These are phyloP conservation scores for Candida boidinii DNA, from an alignment of 805 yeast genomes.

Conservation along the genomic window DNA sequence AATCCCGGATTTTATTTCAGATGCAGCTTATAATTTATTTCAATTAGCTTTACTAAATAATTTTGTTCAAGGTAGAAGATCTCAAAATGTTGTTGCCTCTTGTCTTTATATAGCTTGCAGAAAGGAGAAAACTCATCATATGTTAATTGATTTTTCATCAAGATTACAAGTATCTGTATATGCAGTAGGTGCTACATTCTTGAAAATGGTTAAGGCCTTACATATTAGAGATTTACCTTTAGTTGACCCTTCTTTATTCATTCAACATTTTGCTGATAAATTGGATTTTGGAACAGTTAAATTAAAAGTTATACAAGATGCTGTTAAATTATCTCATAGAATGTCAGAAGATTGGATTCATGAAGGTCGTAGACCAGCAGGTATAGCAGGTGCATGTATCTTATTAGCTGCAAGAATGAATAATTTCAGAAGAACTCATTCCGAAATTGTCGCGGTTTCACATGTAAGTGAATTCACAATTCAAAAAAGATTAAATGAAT, in stretches of 20 bases:
- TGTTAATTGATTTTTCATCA: slow-evolving; percentile 93
- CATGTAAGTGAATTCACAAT: slow-evolving; percentile 93
- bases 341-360: slow-evolving; percentile 95
- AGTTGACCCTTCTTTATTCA: slow-evolving; percentile 90
- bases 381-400: slow-evolving; percentile 95
- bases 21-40: slow-evolving; percentile 85
- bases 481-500: slow-evolving; percentile 84
- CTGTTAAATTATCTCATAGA: slow-evolving; percentile 74
- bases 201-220: slow-evolving; percentile 83
- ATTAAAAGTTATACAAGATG: slow-evolving; percentile 77
- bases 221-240: slow-evolving; percentile 73
- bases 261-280: slow-evolving; percentile 88
- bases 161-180: slow-evolving; percentile 85
- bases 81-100: slow-evolving; percentile 92
- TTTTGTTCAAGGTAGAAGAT: slow-evolving; percentile 94
- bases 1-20: slow-evolving; percentile 80
- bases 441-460: slow-evolving; percentile 91
- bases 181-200: slow-evolving; percentile 91
- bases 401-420: slow-evolving; percentile 95
- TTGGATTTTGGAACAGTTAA: slow-evolving; percentile 71
- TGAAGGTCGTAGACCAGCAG: slow-evolving; percentile 97
- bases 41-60: slow-evolving; percentile 76
- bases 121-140: slow-evolving; percentile 82
- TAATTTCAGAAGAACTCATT: slow-evolving; percentile 82
- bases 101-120: slow-evolving; percentile 94